Conservation (phyloP, 345 rosid species). For the Linum trigynum region DNA sequence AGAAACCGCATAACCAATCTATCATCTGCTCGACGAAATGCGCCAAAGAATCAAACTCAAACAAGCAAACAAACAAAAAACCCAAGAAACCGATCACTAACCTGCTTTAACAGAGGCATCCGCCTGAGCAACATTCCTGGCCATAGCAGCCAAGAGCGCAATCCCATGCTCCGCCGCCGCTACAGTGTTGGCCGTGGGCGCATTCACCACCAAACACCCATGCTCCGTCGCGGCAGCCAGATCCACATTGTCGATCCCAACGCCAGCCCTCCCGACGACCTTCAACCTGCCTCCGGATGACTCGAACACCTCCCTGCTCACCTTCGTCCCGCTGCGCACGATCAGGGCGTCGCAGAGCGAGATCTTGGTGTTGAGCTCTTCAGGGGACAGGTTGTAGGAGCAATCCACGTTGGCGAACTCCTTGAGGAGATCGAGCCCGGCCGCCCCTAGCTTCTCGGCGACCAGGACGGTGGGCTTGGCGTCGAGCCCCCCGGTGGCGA, state of each 20-base stretch:
- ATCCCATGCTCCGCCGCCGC: slow-evolving; percentile 7
- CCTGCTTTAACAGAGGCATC: slow-evolving; percentile 1
- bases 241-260: slow-evolving; percentile 4
- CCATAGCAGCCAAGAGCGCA: slow-evolving; percentile 5
- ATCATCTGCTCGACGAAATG: slow-evolving; percentile 1
- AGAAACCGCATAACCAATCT: neutral
- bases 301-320: slow-evolving; percentile 2
- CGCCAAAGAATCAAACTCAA: neutral
- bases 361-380: slow-evolving; percentile 10
- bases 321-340: slow-evolving; percentile 4
- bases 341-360: slow-evolving; percentile 6
- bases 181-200: neutral
- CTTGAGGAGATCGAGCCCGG: slow-evolving; percentile 16
- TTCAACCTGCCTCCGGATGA: neutral
- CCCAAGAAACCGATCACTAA: neutral
- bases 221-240: slow-evolving; percentile 5
- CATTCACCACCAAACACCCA: slow-evolving; percentile 1
- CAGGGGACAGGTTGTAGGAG: slow-evolving; percentile 19
- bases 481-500: neutral
- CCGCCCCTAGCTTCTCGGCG: slow-evolving; percentile 21
- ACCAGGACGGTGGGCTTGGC: slow-evolving; percentile 18
- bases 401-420: slow-evolving; percentile 21
- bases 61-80: no score
- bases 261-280: slow-evolving; percentile 3
- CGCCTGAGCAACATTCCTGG: slow-evolving; percentile 2